phyloP scores from a whole-genome alignment of 164 flowering plant species.

The Aristolochia contorta region DNA sequence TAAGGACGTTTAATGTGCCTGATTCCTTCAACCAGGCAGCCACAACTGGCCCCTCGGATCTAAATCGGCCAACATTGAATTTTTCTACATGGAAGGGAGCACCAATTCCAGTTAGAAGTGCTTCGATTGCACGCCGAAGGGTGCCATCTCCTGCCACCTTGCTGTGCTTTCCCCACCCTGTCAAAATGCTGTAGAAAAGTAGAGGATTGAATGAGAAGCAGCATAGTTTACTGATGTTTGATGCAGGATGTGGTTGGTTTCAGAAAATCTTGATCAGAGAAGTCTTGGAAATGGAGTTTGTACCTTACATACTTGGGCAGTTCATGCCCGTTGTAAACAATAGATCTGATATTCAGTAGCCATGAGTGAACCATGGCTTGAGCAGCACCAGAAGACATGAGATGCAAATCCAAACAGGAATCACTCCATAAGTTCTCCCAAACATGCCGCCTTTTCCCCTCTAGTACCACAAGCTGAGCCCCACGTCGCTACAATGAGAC shows the following conservation, averaged over 20 bases:
- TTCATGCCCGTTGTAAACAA: conserved; percentile 74
- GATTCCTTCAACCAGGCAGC: conserved; percentile 86
- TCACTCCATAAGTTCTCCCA: conserved; percentile 89
- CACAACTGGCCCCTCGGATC: conserved; percentile 69
- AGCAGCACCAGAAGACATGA: conserved; percentile 98
- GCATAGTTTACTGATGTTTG: not conserved
- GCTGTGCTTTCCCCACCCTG: conserved; percentile 99
- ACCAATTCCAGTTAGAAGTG: conserved; percentile 65
- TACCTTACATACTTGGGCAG: conserved; percentile 79
- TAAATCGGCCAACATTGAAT: conserved; percentile 79
- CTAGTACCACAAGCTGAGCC: conserved; percentile 90
- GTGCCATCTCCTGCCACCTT: conserved; percentile 89
- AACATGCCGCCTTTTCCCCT: conserved; percentile 72
- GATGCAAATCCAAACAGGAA: conserved; percentile 90
- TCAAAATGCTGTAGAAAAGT: conserved; percentile 61
- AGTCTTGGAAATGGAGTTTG: not conserved
- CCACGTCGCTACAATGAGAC: conserved; percentile 56
- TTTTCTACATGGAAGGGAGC: conserved; percentile 84
- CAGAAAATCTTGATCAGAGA: not conserved
- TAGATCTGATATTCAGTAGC: conserved; percentile 71
- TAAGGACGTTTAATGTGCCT: conserved; percentile 59
- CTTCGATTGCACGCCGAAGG: conserved; percentile 63
- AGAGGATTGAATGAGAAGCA: not conserved
- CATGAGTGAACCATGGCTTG: conserved; percentile 98
- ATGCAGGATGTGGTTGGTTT: not conserved